These are phyloP conservation scores for Trichothecium sympodiale DNA, from an alignment of 2,329 filamentous ascomycete species.

Conservation along the genomic window DNA sequence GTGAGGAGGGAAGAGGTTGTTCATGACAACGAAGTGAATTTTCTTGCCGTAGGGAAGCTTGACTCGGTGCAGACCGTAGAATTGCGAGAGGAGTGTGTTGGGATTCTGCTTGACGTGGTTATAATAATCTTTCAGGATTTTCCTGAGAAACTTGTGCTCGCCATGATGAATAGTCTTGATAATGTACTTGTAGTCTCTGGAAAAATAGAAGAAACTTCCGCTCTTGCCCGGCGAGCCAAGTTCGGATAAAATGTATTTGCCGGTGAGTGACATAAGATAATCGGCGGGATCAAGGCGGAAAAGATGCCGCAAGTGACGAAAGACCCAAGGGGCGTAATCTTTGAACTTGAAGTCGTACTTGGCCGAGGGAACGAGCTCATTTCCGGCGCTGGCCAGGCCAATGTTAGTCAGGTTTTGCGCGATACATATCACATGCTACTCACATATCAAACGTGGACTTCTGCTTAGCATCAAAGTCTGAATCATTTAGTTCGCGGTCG, in stretches of 20 bases:
- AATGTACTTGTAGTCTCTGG: constrained; percentile 98
- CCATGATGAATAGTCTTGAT: constrained; percentile 98
- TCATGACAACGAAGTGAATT: constrained; percentile 99
- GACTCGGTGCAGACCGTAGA: constrained; percentile 92
- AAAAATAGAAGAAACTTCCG: constrained; percentile 99
- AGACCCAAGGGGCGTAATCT: constrained; percentile 99
- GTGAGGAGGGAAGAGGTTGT: constrained; percentile 96
- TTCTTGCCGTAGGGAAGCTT: constrained; percentile 98
- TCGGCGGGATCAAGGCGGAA: constrained; percentile 94
- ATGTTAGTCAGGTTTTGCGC: constrained; percentile 6
- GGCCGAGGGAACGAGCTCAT: constrained; percentile 91
- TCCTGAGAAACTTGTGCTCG: constrained; percentile 80
- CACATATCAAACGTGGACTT: constrained; percentile 99
- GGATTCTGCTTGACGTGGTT: constrained; percentile 85
- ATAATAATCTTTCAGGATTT: constrained; percentile 85
- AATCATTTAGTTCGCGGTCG: constrained; percentile 78
- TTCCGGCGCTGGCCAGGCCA: constrained; percentile 59
- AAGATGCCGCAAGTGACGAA: constrained; percentile 75
- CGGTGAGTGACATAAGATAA: constrained; percentile 94
- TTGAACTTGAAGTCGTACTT: constrained; percentile 99
- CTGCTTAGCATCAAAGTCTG: constrained; percentile 86
- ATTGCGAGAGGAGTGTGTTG: constrained; percentile 93
- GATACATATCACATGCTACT: constrained; percentile 22
- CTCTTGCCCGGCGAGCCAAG: constrained; percentile 95
- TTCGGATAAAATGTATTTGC: constrained; percentile 97